Base-by-base conservation (phyloP, 805 yeast species). In the Yamadazyma scolyti region DNA sequence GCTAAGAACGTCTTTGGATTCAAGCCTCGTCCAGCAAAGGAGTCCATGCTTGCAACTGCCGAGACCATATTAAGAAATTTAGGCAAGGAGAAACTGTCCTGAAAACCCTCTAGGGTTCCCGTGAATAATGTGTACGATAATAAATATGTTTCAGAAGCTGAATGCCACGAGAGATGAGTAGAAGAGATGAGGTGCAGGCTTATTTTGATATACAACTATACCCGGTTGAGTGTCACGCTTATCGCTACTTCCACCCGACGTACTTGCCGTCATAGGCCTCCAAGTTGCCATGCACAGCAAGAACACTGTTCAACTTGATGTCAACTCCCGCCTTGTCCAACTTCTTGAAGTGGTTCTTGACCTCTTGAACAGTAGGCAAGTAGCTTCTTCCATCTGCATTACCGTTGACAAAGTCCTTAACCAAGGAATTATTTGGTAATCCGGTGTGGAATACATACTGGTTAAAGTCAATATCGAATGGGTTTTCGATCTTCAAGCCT, bases 381-480 rank as follows among this genome's bases (percentile, higher is more conserved):
- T 71, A 79, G 24, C 79, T 70, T 48, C 84, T 71, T 40, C 72
- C 68, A n/a, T 77, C 59, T 52, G 77, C 85, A 34, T 71, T 69
- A 12, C 95, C 94, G 18, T 76, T 75, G 33, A 89, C 75, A 55
- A 73, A 85, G 30, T 65, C 63, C 47, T 71, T 73, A 35, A 90
- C 68, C 37, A 77, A 82, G 21, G 53, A 40, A 56, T 83, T 86
- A 9, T 75, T 65, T 30, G 97, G 97, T 43, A 93, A 68, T 18
- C 95, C 96, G 71, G 77, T 82, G 48, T 74, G 61, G 61, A 66
- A 75, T 21, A 88, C 87, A 43, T 75, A 75, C 13, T 53, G 41
- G 23, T 50, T 52, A 52, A 50, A 65, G 47, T 61, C 60, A 20
- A 69, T 52, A 25, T 62, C 62, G 33, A 63, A 57, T 42, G 52